Percentiles rank a stretch among this genome's conserved stretches.
These are phyloP conservation scores for Houttuynia cordata DNA, from an alignment of 164 flowering plant genomes.

Conservation along the genomic window DNA sequence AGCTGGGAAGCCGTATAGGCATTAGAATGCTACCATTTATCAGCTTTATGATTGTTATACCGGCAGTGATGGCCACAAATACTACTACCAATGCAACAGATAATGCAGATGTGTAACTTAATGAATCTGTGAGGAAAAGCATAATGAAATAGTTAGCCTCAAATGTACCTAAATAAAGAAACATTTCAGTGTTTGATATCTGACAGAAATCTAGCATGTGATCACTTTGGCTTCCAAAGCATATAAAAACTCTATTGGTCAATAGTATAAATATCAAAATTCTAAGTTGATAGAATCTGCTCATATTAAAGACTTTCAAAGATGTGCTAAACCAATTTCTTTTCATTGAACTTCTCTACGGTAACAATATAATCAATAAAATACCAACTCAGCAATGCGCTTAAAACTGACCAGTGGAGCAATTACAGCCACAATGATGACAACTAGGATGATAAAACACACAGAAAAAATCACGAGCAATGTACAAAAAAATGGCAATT, in stretches of 20 bases:
- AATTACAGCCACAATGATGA: slow-evolving; percentile 53
- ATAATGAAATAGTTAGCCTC: background rate
- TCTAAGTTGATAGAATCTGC: too few relatives aligned
- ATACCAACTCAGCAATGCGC: slow-evolving; percentile 51
- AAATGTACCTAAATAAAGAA: background rate
- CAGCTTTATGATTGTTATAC: slow-evolving; percentile 61
- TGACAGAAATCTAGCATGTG: background rate
- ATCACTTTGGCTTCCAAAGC: background rate
- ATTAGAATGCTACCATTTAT: slow-evolving; percentile 41
- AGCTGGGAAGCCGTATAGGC: slow-evolving; percentile 75
- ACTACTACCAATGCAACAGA: slow-evolving; percentile 83
- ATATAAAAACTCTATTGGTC: too few relatives aligned
- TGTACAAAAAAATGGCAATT: too few relatives aligned
- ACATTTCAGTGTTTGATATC: background rate
- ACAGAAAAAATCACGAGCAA: too few relatives aligned
- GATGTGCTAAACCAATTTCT: too few relatives aligned
- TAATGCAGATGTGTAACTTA: slow-evolving; percentile 77
- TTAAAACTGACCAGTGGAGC: slow-evolving; percentile 72
- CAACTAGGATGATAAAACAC: slow-evolving; percentile 55
- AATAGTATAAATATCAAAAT: too few relatives aligned
- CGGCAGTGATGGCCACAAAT: slow-evolving; percentile 73
- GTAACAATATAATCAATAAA: too few relatives aligned
- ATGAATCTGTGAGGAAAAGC: slow-evolving; percentile 54
- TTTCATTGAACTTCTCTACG: too few relatives aligned
- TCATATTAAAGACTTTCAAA: too few relatives aligned